phyloP scores from a whole-genome alignment of 2,329 filamentous ascomycete genomes.

The Clarireedia homoeocarpa region DNA sequence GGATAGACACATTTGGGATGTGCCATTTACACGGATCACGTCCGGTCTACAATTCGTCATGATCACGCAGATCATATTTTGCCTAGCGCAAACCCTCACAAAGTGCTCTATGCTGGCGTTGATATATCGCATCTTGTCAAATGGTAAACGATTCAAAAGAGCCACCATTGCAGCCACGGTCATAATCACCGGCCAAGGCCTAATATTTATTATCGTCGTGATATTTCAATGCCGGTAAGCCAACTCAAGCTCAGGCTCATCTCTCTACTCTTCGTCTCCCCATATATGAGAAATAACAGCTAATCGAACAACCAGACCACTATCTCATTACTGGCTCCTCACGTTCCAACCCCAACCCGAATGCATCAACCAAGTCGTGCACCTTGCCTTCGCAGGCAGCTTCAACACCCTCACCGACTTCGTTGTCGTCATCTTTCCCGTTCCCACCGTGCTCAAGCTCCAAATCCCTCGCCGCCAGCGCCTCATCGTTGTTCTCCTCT shows the following conservation, averaged over 20 bases:
- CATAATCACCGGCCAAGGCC: slow-evolving; percentile 27
- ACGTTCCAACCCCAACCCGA: slow-evolving; percentile 25
- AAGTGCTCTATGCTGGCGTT: slow-evolving; percentile 31
- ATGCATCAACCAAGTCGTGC: slow-evolving; percentile 41
- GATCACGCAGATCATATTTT: slow-evolving; percentile 32
- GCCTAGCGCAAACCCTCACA: slow-evolving; percentile 27
- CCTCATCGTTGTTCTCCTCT: slow-evolving; percentile 37
- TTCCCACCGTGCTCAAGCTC: slow-evolving; percentile 37
- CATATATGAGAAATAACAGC: background rate
- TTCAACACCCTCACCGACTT: slow-evolving; percentile 53
- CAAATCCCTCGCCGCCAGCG: slow-evolving; percentile 40
- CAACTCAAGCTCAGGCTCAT: background rate
- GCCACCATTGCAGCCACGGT: slow-evolving; percentile 24
- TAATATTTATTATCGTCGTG: slow-evolving; percentile 29
- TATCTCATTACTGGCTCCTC: slow-evolving; percentile 32
- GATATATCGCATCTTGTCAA: slow-evolving; percentile 31
- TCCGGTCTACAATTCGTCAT: slow-evolving; percentile 31
- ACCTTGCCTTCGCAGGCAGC: slow-evolving; percentile 44
- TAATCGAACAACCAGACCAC: slow-evolving; percentile 26
- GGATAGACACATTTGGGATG: slow-evolving; percentile 36
- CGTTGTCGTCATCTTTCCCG: slow-evolving; percentile 41
- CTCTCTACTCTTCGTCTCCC: too few relatives aligned
- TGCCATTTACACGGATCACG: slow-evolving; percentile 26
- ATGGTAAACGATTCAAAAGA: slow-evolving; percentile 27
- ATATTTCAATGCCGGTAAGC: slow-evolving; percentile 36